Conservation (phyloP, 1,284 basidiomycete genomes). For the Somion occarium region DNA sequence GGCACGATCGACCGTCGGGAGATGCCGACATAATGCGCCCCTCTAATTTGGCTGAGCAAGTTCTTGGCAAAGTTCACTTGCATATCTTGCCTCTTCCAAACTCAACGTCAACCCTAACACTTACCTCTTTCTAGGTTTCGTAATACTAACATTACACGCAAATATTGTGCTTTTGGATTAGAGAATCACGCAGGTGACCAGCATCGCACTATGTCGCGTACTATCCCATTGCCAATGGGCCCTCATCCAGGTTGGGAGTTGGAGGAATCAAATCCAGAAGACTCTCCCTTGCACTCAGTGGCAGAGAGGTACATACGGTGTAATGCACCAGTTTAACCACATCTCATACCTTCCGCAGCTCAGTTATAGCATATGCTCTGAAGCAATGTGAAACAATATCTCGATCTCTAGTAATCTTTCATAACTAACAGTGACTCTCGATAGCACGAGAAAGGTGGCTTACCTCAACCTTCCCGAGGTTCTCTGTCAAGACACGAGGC, state of each 20-base stretch:
- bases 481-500: slow-evolving; percentile 55
- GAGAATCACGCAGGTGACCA: no score
- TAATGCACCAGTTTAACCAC: not conserved
- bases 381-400: slow-evolving; percentile 71
- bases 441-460: slow-evolving; percentile 69
- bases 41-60: no score
- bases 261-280: slow-evolving; percentile 15
- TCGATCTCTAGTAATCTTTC: no score
- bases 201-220: not conserved
- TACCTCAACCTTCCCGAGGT: slow-evolving; percentile 62
- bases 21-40: no score
- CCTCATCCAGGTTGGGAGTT: slow-evolving; percentile 55
- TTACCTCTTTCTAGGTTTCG: no score
- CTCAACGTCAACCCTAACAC: no score
- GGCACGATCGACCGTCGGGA: no score
- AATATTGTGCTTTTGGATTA: no score
- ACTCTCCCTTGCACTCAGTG: slow-evolving; percentile 34
- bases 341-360: slow-evolving; percentile 6
- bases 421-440: slow-evolving; percentile 9
- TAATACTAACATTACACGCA: no score
- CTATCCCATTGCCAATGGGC: slow-evolving; percentile 47
- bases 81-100: no score
- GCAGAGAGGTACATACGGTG: slow-evolving; percentile 48
- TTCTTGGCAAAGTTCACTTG: no score
- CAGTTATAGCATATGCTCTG: slow-evolving; percentile 55